Conservation (phyloP, 140 eudicot species). For the Ambrosia hybrid region DNA sequence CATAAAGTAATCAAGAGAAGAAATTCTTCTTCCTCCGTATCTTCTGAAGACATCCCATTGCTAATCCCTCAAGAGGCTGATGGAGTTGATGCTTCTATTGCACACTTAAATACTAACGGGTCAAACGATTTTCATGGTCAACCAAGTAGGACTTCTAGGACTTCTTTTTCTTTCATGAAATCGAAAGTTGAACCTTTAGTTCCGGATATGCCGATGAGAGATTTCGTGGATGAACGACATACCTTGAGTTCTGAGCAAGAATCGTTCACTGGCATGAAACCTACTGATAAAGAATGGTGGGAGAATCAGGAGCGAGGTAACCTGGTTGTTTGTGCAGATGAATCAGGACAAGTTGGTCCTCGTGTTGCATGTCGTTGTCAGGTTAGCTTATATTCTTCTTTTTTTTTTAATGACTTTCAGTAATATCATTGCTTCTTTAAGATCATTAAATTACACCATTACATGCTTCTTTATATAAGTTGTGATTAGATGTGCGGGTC, state of each 20-base stretch:
- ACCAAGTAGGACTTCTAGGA: slow-evolving; percentile 55
- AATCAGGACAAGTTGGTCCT: slow-evolving; percentile 94
- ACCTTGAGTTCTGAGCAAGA: slow-evolving; percentile 24
- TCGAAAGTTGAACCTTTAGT: slow-evolving; percentile 53
- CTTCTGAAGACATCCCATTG: slow-evolving; percentile 86
- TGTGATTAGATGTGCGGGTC: not conserved
- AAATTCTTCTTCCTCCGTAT: slow-evolving; percentile 66
- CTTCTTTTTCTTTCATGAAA: slow-evolving; percentile 68
- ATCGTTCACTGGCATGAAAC: slow-evolving; percentile 44
- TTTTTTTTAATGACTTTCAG: not conserved
- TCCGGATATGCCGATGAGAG: slow-evolving; percentile 87
- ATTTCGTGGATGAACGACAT: slow-evolving; percentile 75
- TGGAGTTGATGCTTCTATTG: slow-evolving; percentile 50
- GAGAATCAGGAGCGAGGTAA: slow-evolving; percentile 91
- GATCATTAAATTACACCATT: not conserved
- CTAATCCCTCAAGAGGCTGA: slow-evolving; percentile 89
- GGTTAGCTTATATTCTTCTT: slow-evolving; percentile 47
- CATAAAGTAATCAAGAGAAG: slow-evolving; percentile 38
- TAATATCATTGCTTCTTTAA: not conserved
- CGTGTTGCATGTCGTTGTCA: slow-evolving; percentile 94
- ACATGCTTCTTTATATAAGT: not conserved
- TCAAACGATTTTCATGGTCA: slow-evolving; percentile 49
- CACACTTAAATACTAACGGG: slow-evolving; percentile 44
- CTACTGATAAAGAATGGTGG: slow-evolving; percentile 87
- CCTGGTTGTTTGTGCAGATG: slow-evolving; percentile 76